Conservation (phyloP, 2,329 filamentous ascomycete genomes). For the Bisporella sp. region DNA sequence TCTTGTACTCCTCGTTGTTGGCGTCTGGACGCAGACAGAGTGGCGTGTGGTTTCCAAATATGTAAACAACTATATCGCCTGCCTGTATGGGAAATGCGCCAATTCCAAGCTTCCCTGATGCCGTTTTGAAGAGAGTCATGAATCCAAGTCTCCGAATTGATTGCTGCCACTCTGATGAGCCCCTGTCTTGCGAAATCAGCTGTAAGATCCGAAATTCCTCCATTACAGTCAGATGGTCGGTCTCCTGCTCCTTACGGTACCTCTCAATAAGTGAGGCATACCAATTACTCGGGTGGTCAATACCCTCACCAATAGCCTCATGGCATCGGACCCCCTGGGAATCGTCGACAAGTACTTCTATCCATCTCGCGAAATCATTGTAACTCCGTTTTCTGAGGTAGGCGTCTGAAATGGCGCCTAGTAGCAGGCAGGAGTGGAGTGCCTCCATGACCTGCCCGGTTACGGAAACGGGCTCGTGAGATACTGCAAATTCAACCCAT, state of each 20-base stretch:
- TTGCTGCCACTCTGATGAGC: neutral
- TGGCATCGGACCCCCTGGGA: neutral
- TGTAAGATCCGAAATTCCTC: constrained; percentile 3
- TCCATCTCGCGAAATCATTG: constrained; percentile 1
- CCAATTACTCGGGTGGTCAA: neutral
- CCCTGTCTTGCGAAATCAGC: neutral
- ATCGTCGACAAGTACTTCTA: neutral
- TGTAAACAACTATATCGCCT: neutral
- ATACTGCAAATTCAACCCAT: constrained; percentile 1
- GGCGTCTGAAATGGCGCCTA: neutral
- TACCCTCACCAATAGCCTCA: neutral
- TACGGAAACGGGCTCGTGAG: neutral
- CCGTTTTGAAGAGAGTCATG: constrained; percentile 1
- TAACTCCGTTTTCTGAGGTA: constrained; percentile 1
- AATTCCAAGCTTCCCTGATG: constrained; percentile 1
- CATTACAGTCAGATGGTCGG: constrained; percentile 1
- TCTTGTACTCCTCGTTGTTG: constrained; percentile 1
- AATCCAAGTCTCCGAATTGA: neutral
- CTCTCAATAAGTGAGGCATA: constrained; percentile 3
- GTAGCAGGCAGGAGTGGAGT: neutral
- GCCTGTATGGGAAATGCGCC: constrained; percentile 2
- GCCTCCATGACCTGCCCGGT: neutral
- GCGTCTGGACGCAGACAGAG: constrained; percentile 1
- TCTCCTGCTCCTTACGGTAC: constrained; percentile 1
- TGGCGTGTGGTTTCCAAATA: neutral